Percentiles rank a stretch among this genome's conserved stretches.
phyloP scores from a whole-genome alignment of 768 basidiomycete species.

The Suillus weaverae region DNA sequence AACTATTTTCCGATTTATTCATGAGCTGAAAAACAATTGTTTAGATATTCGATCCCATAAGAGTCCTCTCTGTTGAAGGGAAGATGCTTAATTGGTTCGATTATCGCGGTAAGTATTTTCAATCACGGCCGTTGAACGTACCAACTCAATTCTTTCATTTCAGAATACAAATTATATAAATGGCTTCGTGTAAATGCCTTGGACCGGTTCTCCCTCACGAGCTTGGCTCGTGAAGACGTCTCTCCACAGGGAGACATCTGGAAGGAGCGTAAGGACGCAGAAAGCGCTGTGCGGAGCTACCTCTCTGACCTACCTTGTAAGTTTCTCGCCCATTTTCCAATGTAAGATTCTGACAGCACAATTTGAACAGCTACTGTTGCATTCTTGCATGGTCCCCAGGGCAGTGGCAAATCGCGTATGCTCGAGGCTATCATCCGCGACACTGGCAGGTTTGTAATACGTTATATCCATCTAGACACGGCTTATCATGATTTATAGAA shows the following conservation, averaged over 20 bases:
- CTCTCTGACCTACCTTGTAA: constrained; percentile 74
- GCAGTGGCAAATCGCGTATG: constrained; percentile 74
- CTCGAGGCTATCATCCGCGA: constrained; percentile 53
- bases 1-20: not conserved
- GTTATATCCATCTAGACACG: not conserved
- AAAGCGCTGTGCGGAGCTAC: constrained; percentile 64
- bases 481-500: constrained; percentile 41
- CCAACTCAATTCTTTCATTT: constrained; percentile 6
- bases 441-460: constrained; percentile 45
- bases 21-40: constrained; percentile 4
- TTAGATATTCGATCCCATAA: constrained; percentile 91
- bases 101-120: constrained; percentile 51
- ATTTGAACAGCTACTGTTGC: constrained; percentile 59
- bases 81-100: constrained; percentile 87
- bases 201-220: constrained; percentile 42
- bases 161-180: constrained; percentile 73
- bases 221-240: constrained; percentile 18
- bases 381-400: constrained; percentile 82
- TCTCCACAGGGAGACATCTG: constrained; percentile 52
- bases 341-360: constrained; percentile 10
- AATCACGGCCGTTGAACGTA: not conserved
- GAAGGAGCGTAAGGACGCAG: constrained; percentile 84
- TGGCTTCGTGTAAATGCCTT: constrained; percentile 71
- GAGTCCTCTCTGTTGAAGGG: constrained; percentile 77
- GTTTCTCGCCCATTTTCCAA: constrained; percentile 20